Base-by-base conservation (phyloP, 768 basidiomycete genomes). In the Phanerochaete sordida region DNA sequence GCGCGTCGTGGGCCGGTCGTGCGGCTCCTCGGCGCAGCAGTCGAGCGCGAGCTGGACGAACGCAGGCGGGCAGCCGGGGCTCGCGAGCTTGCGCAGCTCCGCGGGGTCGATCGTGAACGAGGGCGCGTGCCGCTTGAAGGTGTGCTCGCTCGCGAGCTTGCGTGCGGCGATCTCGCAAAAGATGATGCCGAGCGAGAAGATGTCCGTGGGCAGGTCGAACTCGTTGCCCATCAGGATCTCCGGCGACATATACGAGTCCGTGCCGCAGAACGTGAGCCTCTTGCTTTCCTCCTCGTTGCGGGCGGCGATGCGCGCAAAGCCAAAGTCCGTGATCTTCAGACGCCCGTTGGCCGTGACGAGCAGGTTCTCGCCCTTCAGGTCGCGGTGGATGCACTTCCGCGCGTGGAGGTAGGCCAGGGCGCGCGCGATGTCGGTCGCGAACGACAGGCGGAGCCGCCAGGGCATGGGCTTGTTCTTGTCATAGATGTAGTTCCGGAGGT, bases 271-370 rank as follows among this genome's bases (percentile, higher is more conserved):
- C 0, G 91, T 93, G 46, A 93, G 81, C 3, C 91, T 83, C 68
- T 89, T 91, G 56, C 79, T 83, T 75, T 98, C 96, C 64, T 95
- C 95, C 59, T 87, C 91, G 67, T 92, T 96, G 44, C 90, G 83
- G 0, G 94, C 94, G 0, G 93, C 93, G 67, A 98, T 97, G 35
- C 96, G 84, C 3, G 95, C 94, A 66, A 98, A 96, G 1, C 96
- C 96, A 74, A 99, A 99, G 70, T 99, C 96, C n/a, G 95, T 97
- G 66, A 98, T 88, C 77, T 98, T 99, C 69, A 98, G 81, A 46
- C 96, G 86, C 23, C 93, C 92, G 68, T 99, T 99, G 37, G 88
- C 76, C 0, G 95, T 98, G 23, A 98, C 87, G n/a, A 98, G 84
- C 27, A 98, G 81, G 66, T 99, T 99, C 77, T 98, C 96, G 37